Evolutionary conservation across 148 eudicot species (phyloP), one percentile per base, ranked within the genome.

Genomic region (Amaranthus hypochondriacus): DNA sequence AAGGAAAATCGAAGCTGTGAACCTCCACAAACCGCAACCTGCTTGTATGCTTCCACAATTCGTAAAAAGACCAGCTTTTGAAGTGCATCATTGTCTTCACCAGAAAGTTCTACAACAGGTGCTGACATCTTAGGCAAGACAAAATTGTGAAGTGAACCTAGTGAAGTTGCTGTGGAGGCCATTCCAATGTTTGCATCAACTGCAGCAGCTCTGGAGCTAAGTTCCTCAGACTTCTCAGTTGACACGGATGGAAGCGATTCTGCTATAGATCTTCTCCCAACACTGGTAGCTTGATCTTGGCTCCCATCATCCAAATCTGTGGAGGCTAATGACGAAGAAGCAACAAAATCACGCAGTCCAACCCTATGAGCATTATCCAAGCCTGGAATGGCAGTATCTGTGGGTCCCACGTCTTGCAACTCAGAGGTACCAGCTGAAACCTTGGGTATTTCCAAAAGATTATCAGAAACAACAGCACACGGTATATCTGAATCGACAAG

Each of bases 181-280:
- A 62, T 81, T 39, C 84, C 84, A 75, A 86, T 86, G 80, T 72
- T 79, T 73, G 79, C 75, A 50, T 95, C 98, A 28, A 81, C 78
- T 54, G 73, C 69, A 54, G 80, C 84, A 75, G 91, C 79, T 84
- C 86, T 91, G 65, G 93, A 86, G 75, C 97, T 90, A 75, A 85
- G 90, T 81, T 95, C 99, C 81, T 95, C 99, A 71, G 99, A 95
- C 83, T 75, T 87, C 68, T 95, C 99, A 50, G 89, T 87, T 71
- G 99, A 95, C 57, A 86, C 52, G 42, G 97, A 92, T 53, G 89
- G 93, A 77, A 81, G 68, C 70, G 83, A 60, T 75, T 95, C 98
- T 48, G 73, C 2, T 39, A 81, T 57, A 62, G 81, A 66, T 66
- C 72, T 68, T 72, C 66, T 79, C 68, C 76, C 85, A 60, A 78